These are phyloP conservation scores for Quercus cerris DNA, from an alignment of 306 rosid genomes.

Conservation along the genomic window DNA sequence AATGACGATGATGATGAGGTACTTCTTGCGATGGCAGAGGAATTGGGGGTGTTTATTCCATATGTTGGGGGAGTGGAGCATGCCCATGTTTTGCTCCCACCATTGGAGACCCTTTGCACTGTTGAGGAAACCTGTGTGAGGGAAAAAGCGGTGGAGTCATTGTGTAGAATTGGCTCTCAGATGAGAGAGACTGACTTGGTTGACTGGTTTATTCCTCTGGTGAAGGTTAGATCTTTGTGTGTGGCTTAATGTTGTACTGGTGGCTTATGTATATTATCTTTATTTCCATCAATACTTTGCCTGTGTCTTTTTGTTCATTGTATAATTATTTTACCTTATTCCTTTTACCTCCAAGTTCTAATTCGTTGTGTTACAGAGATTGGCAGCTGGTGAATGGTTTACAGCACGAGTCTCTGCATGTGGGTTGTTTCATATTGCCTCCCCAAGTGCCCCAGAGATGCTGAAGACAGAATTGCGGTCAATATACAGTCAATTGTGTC, in stretches of 20 bases:
- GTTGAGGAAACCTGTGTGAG: conserved; percentile 97
- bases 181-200: conserved; percentile 92
- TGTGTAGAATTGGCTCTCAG: conserved; percentile 92
- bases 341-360: conserved; percentile 3
- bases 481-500: conserved; percentile 86
- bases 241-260: neutral
- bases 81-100: conserved; percentile 82
- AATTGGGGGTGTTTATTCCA: conserved; percentile 90
- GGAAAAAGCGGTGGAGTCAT: conserved; percentile 90
- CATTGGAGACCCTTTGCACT: conserved; percentile 83
- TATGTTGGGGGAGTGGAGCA: conserved; percentile 96
- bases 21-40: conserved; percentile 98
- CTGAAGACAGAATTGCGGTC: conserved; percentile 81
- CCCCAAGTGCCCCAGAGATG: conserved; percentile 77
- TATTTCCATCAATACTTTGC: conserved; percentile 7
- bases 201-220: conserved; percentile 81
- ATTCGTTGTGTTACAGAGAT: conserved; percentile 48
- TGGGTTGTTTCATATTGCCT: conserved; percentile 93
- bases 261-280: neutral
- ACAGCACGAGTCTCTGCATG: conserved; percentile 98
- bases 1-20: conserved; percentile 95
- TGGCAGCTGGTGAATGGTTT: conserved; percentile 99
- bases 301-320: neutral
- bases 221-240: conserved; percentile 57
- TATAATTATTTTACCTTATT: neutral